phyloP scores from a whole-genome alignment of 192 early-diverging fungal species.

The Umbelopsis sp. region DNA sequence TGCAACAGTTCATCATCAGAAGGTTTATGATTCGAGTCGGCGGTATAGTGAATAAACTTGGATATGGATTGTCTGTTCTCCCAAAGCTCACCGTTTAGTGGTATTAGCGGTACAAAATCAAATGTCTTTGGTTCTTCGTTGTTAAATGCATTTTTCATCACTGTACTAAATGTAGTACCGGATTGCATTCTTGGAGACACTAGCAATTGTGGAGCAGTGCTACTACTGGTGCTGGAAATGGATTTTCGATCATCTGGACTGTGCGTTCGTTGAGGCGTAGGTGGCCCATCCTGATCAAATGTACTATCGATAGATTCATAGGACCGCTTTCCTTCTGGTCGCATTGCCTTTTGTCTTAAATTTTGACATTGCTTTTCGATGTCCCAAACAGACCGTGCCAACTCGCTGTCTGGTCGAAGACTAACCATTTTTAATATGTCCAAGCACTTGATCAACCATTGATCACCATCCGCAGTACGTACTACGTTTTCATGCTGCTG shows the following conservation, averaged over 20 bases:
- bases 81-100: background rate
- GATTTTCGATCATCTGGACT: constrained; percentile 2
- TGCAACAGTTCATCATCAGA: no score
- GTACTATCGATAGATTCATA: background rate
- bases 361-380: background rate
- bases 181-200: background rate
- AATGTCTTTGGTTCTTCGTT: constrained; percentile 8
- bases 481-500: background rate
- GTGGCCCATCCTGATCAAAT: background rate
- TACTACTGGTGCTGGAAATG: no score
- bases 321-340: background rate
- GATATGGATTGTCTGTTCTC: background rate
- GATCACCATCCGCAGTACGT: background rate
- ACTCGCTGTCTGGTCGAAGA: background rate
- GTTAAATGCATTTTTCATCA: background rate
- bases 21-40: background rate
- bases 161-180: background rate
- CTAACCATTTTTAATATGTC: background rate
- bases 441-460: background rate
- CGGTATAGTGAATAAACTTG: background rate
- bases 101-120: constrained; percentile 7
- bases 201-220: background rate
- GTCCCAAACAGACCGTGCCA: background rate
- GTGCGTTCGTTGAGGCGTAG: background rate
- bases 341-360: background rate